phyloP scores from a whole-genome alignment of 495 filamentous ascomycete species.

The Penicillium tannophilum region DNA sequence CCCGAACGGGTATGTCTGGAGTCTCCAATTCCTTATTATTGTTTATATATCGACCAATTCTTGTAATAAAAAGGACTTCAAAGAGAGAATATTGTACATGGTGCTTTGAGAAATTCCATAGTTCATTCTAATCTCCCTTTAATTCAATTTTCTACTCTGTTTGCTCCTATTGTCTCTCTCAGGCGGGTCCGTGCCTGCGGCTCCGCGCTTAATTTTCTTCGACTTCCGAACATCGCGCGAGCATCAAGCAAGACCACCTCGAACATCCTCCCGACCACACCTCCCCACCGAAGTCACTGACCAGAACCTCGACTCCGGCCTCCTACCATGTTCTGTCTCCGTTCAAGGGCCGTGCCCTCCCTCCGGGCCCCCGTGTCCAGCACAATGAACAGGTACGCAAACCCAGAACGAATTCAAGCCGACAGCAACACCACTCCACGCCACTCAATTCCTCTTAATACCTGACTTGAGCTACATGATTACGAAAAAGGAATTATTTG shows the following conservation, averaged over 20 bases:
- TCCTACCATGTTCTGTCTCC: constrained; percentile 38
- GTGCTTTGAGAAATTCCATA: neutral
- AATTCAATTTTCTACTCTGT: neutral
- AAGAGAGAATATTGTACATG: neutral
- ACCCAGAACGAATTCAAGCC: constrained; percentile 6
- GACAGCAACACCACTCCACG: neutral
- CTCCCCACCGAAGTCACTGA: constrained; percentile 2
- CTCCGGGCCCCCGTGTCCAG: constrained; percentile 21
- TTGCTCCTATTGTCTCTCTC: neutral
- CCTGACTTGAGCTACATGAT: neutral
- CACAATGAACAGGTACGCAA: constrained; percentile 28
- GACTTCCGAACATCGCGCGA: constrained; percentile 31
- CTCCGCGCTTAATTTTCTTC: constrained; percentile 46
- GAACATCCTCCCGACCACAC: constrained; percentile 11
- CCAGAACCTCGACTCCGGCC: constrained; percentile 2
- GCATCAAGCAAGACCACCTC: constrained; percentile 15
- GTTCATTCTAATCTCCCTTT: neutral
- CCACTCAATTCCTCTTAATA: neutral
- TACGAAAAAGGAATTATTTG: neutral
- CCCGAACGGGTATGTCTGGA: constrained; percentile 23
- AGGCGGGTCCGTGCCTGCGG: constrained; percentile 40
- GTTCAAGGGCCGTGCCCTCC: constrained; percentile 37
- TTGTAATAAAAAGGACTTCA: neutral
- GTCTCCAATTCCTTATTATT: neutral
- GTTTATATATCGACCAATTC: neutral